These are phyloP conservation scores for Suillus tomentosus DNA, from an alignment of 768 basidiomycete species.

Conservation along the genomic window DNA sequence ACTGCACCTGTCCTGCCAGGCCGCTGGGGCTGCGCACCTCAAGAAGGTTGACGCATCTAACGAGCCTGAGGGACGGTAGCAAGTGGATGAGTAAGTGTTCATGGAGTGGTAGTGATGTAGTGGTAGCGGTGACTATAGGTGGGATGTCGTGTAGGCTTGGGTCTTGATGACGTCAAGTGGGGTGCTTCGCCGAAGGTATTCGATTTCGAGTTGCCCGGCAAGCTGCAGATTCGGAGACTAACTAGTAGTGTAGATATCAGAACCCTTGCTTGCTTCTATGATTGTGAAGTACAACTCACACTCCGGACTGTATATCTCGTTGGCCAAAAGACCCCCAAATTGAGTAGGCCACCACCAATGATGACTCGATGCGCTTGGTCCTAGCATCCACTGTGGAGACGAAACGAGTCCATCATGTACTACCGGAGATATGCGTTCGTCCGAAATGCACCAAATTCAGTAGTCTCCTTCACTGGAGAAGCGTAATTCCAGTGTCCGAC, in stretches of 20 bases:
- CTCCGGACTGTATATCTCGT: neutral
- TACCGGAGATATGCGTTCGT: neutral
- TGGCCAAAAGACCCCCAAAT: too few relatives aligned
- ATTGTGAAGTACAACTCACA: neutral
- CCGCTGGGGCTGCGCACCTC: neutral
- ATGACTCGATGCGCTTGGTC: neutral
- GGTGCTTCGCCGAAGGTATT: neutral
- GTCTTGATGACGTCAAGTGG: neutral
- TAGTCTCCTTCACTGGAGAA: constrained; percentile 45
- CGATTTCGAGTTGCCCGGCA: neutral
- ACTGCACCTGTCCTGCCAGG: neutral
- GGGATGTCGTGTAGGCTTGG: neutral
- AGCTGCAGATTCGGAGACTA: neutral
- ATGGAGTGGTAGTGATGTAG: neutral
- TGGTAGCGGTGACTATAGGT: neutral
- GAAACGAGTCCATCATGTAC: neutral
- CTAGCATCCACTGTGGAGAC: too few relatives aligned
- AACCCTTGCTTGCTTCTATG: neutral
- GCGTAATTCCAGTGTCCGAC: constrained; percentile 62
- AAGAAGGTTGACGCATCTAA: neutral
- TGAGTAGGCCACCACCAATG: too few relatives aligned
- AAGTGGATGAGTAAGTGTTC: neutral
- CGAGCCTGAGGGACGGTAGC: neutral
- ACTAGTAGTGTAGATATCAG: neutral
- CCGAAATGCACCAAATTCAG: constrained; percentile 39